A percentile compares a stretch with the other conserved stretches of the same genome.
Evolutionary conservation across 2,329 filamentous ascomycete genomes (phyloP).

Genomic region (Colletotrichum gloeosporioides): DNA sequence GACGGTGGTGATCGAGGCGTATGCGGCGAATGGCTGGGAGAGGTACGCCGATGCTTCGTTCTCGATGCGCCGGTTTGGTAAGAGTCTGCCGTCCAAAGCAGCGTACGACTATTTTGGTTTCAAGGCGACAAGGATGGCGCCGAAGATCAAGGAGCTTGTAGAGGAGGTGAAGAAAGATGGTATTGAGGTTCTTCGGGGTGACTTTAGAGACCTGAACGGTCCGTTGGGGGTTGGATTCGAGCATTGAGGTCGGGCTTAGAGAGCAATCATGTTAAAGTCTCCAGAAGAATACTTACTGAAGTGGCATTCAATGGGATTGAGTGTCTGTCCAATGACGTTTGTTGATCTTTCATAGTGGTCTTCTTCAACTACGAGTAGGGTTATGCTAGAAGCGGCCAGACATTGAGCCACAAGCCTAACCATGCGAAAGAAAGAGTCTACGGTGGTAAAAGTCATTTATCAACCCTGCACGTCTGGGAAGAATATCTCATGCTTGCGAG

Average conservation of each 20-base stretch:
- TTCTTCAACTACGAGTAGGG: too few relatives aligned
- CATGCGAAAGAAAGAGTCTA: too few relatives aligned
- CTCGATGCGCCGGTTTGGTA: slow-evolving; percentile 59
- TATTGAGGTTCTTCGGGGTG: slow-evolving; percentile 32
- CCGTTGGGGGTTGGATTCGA: slow-evolving; percentile 14
- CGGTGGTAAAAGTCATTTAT: too few relatives aligned
- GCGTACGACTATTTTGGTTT: slow-evolving; percentile 61
- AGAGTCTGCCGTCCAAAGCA: slow-evolving; percentile 57
- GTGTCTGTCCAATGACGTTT: too few relatives aligned
- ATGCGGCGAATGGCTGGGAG: slow-evolving; percentile 63
- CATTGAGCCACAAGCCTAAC: too few relatives aligned
- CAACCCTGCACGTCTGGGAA: too few relatives aligned
- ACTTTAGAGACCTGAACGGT: slow-evolving; percentile 35
- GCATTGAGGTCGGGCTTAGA: not conserved
- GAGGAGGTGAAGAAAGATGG: slow-evolving; percentile 33
- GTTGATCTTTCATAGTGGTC: too few relatives aligned
- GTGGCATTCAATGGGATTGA: too few relatives aligned
- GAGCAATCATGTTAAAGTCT: not conserved
- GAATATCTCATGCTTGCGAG: not conserved
- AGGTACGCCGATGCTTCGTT: slow-evolving; percentile 63
- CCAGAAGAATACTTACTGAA: not conserved
- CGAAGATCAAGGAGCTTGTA: slow-evolving; percentile 27
- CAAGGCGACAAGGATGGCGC: slow-evolving; percentile 46
- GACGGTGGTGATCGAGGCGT: slow-evolving; percentile 62
- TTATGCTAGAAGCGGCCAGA: accelerated